Conservation (phyloP, 176 grass and related monocot species). For the Microstegium vimineum region DNA sequence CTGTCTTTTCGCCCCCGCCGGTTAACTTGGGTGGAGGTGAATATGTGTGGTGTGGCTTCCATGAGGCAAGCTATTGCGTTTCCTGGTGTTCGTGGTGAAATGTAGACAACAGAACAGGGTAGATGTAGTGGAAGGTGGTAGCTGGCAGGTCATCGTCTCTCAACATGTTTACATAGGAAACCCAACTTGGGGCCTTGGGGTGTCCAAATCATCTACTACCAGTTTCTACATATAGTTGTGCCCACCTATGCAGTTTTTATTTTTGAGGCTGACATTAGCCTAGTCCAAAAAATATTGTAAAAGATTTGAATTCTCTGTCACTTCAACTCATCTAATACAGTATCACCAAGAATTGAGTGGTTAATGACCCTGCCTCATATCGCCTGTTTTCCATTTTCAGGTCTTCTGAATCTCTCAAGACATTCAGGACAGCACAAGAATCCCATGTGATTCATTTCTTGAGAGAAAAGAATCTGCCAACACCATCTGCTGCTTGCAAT, state of each 20-base stretch:
- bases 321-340: background rate
- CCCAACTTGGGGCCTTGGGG: slow-evolving; percentile 8
- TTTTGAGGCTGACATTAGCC: slow-evolving; percentile 23
- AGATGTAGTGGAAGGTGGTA: slow-evolving; percentile 27
- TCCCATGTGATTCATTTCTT: slow-evolving; percentile 23
- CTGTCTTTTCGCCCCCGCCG: background rate
- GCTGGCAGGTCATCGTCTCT: slow-evolving; percentile 35
- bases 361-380: background rate
- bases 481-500: slow-evolving; percentile 14
- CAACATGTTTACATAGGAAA: slow-evolving; percentile 28
- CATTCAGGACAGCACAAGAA: background rate
- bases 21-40: slow-evolving; percentile 7
- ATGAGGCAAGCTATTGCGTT: slow-evolving; percentile 21
- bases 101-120: background rate
- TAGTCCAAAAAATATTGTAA: background rate
- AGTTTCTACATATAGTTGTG: background rate
- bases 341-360: background rate
- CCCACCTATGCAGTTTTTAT: slow-evolving; percentile 3
- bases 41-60: background rate
- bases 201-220: slow-evolving; percentile 26
- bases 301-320: background rate
- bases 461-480: slow-evolving; percentile 24
- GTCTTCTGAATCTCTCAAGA: background rate
- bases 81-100: background rate
- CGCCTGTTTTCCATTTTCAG: slow-evolving; percentile 29